Conservation (phyloP, 495 filamentous ascomycete species). For the Massariosphaeria phaeospora region DNA sequence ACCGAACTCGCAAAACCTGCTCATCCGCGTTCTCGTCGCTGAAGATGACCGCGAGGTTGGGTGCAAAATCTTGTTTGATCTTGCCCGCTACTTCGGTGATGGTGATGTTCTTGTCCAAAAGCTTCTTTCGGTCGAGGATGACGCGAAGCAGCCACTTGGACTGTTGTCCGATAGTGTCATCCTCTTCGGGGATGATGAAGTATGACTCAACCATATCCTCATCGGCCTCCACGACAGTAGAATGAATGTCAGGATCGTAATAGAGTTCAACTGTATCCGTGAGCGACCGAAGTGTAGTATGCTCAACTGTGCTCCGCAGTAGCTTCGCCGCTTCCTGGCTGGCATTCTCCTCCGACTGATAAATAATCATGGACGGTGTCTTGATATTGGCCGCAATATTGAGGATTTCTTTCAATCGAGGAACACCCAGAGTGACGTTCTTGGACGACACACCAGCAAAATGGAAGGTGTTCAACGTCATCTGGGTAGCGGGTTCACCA, state of each 20-base stretch:
- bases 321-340: slow-evolving; percentile 77
- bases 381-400: slow-evolving; percentile 98
- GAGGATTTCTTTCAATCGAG: slow-evolving; percentile 97
- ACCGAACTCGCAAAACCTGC: slow-evolving; percentile 88
- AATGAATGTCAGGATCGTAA: slow-evolving; percentile 87
- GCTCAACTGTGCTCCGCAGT: slow-evolving; percentile 82
- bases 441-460: slow-evolving; percentile 99
- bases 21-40: slow-evolving; percentile 97
- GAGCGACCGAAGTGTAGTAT: slow-evolving; percentile 89
- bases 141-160: slow-evolving; percentile 95
- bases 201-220: slow-evolving; percentile 93
- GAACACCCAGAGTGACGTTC: slow-evolving; percentile 98
- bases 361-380: slow-evolving; percentile 96
- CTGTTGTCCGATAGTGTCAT: slow-evolving; percentile 66
- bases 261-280: slow-evolving; percentile 91
- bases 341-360: slow-evolving; percentile 55
- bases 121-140: slow-evolving; percentile 82
- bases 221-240: slow-evolving; percentile 81
- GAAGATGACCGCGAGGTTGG: slow-evolving; percentile 87
- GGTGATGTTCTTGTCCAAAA: slow-evolving; percentile 88
- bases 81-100: slow-evolving; percentile 87
- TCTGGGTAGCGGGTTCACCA: slow-evolving; percentile 97
- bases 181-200: slow-evolving; percentile 89
- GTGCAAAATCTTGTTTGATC: slow-evolving; percentile 82
- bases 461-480: slow-evolving; percentile 99